These are phyloP conservation scores for Aspergillus sp. DNA, from an alignment of 2,329 filamentous ascomycete species.

Conservation along the genomic window DNA sequence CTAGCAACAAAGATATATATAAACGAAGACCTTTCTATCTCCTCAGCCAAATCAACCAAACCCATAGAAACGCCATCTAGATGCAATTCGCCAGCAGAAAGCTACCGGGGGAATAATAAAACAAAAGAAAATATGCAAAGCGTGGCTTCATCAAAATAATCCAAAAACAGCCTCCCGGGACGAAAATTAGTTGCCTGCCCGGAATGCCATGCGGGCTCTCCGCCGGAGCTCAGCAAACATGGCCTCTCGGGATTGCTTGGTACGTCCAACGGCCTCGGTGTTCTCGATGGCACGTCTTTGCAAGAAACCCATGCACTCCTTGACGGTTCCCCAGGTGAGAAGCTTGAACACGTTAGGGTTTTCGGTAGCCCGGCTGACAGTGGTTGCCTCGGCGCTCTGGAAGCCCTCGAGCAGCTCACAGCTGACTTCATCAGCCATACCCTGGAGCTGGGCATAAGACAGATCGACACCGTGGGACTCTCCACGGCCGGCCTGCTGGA, in stretches of 20 bases:
- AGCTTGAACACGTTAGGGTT: slow-evolving; percentile 54
- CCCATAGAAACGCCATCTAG: too few relatives aligned
- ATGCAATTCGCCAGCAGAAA: too few relatives aligned
- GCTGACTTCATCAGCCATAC: slow-evolving; percentile 91
- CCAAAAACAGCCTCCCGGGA: background rate
- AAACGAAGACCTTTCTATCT: too few relatives aligned
- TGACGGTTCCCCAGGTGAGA: slow-evolving; percentile 56
- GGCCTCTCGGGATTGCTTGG: slow-evolving; percentile 37
- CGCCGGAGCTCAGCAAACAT: slow-evolving; percentile 33
- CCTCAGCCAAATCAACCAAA: too few relatives aligned
- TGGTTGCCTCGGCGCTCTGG: slow-evolving; percentile 17
- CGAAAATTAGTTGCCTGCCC: slow-evolving; percentile 13
- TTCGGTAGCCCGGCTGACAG: slow-evolving; percentile 9
- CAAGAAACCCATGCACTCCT: slow-evolving; percentile 57
- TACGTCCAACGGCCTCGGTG: slow-evolving; percentile 56
- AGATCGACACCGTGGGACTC: slow-evolving; percentile 40
- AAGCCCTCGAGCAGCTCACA: slow-evolving; percentile 49
- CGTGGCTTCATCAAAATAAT: too few relatives aligned
- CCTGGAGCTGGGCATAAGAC: slow-evolving; percentile 76
- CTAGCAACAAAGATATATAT: too few relatives aligned
- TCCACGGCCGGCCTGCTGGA: slow-evolving; percentile 43
- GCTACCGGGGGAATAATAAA: background rate
- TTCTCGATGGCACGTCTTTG: slow-evolving; percentile 70
- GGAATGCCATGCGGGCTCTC: slow-evolving; percentile 20
- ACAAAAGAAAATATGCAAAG: slow-evolving; percentile 1